phyloP scores from a whole-genome alignment of 805 yeast genomes.

The Saccharomycopsis schoenii region DNA sequence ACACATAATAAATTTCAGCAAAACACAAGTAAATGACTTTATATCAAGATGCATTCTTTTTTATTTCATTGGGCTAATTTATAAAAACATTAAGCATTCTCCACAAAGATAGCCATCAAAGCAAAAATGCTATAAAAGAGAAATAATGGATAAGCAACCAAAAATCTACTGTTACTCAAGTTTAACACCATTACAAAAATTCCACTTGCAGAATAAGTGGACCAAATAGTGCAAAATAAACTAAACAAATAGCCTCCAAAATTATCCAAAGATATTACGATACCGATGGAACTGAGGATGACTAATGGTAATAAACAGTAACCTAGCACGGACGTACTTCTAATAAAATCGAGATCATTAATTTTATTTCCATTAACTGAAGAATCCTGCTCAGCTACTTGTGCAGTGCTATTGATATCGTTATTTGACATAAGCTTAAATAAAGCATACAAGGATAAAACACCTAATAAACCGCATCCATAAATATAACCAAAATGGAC shows the following conservation, averaged over 20 bases:
- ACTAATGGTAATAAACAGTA: constrained; percentile 90
- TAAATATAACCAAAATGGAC: constrained; percentile 95
- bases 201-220: constrained; percentile 88
- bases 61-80: background rate
- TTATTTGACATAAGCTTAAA: constrained; percentile 79
- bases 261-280: constrained; percentile 60
- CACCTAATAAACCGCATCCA: constrained; percentile 91
- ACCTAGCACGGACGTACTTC: constrained; percentile 88
- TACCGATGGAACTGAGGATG: constrained; percentile 60
- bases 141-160: constrained; percentile 88
- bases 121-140: constrained; percentile 93
- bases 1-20: background rate
- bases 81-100: constrained; percentile 15
- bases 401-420: constrained; percentile 20
- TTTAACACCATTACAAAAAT: constrained; percentile 80
- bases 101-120: constrained; percentile 83
- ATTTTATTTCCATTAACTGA: constrained; percentile 1
- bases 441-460: constrained; percentile 70
- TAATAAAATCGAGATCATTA: constrained; percentile 33
- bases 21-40: background rate
- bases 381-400: background rate
- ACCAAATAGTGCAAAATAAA: constrained; percentile 68
- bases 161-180: constrained; percentile 73
- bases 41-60: background rate
- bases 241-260: constrained; percentile 62